Conservation (phyloP, 2,329 filamentous ascomycete genomes). For the Pyrenochaeta sp. region DNA sequence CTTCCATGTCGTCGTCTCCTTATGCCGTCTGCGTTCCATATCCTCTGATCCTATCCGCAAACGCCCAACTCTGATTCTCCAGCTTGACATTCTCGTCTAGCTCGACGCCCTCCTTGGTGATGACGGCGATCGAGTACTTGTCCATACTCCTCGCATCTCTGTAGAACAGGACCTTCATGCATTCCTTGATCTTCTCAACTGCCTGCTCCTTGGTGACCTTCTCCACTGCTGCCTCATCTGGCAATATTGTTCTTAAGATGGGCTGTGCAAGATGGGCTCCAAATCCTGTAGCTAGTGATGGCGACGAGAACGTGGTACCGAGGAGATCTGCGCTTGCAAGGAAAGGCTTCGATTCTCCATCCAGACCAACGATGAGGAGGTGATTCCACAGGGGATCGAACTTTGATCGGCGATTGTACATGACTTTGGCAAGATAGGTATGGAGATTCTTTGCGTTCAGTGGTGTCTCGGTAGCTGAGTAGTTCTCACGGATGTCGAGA, state of each 20-base stretch:
- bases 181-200: conserved; percentile 82
- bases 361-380: conserved; percentile 84
- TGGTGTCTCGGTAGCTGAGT: conserved; percentile 63
- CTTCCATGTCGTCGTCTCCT: neutral
- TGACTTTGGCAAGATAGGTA: conserved; percentile 93
- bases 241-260: conserved; percentile 82
- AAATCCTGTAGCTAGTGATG: conserved; percentile 91
- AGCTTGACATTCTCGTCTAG: conserved; percentile 85
- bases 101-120: conserved; percentile 86
- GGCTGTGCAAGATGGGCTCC: conserved; percentile 92
- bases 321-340: conserved; percentile 90
- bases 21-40: conserved; percentile 80
- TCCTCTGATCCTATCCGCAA: conserved; percentile 91
- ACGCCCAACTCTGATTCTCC: conserved; percentile 97
- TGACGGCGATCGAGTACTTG: conserved; percentile 86
- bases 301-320: conserved; percentile 88
- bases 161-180: conserved; percentile 99
- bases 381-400: conserved; percentile 99
- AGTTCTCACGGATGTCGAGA: conserved; percentile 88
- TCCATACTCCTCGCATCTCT: conserved; percentile 92
- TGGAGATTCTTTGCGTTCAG: conserved; percentile 94
- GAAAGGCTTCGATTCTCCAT: conserved; percentile 82
- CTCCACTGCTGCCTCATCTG: conserved; percentile 80
- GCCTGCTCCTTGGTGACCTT: conserved; percentile 79
- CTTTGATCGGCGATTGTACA: conserved; percentile 93